phyloP scores from a whole-genome alignment of 2,329 filamentous ascomycete species.

The Colletotrichum sp. region DNA sequence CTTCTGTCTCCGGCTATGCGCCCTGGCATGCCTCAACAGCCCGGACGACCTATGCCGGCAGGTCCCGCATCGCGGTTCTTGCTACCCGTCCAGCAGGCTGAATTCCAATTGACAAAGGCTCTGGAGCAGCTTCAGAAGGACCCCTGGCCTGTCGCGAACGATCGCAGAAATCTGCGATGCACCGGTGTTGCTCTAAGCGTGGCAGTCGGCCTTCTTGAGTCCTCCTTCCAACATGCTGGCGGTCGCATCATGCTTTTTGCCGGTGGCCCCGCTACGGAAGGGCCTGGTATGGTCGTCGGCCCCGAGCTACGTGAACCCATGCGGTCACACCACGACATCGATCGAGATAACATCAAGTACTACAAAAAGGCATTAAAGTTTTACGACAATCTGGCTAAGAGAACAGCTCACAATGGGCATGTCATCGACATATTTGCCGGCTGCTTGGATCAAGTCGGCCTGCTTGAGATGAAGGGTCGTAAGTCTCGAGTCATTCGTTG shows the following conservation, averaged over 20 bases:
- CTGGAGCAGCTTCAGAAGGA: conserved; percentile 96
- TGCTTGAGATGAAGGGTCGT: conserved; percentile 94
- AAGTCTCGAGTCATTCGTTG: background rate
- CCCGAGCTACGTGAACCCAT: conserved; percentile 96
- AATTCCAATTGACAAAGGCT: conserved; percentile 96
- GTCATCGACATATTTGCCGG: conserved; percentile 98
- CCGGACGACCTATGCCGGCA: conserved; percentile 76
- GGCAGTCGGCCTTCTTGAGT: conserved; percentile 89
- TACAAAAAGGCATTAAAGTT: conserved; percentile 98
- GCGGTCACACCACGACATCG: conserved; percentile 97
- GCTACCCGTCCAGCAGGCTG: conserved; percentile 91
- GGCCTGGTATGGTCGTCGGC: conserved; percentile 95
- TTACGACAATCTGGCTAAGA: conserved; percentile 92
- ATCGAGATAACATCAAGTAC: conserved; percentile 98
- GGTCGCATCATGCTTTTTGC: conserved; percentile 97
- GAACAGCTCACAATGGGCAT: conserved; percentile 94
- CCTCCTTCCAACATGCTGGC: conserved; percentile 93
- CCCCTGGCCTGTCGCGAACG: conserved; percentile 95
- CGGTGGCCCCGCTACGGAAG: conserved; percentile 93
- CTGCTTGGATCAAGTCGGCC: conserved; percentile 94
- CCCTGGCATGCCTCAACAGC: conserved; percentile 75
- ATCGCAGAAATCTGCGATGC: conserved; percentile 88
- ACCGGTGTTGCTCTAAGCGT: conserved; percentile 97
- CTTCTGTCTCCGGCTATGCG: conserved; percentile 75
- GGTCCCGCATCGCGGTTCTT: conserved; percentile 89